Base-by-base conservation (phyloP, 2,329 filamentous ascomycete genomes). In the Paracoccidioides lutzii region DNA sequence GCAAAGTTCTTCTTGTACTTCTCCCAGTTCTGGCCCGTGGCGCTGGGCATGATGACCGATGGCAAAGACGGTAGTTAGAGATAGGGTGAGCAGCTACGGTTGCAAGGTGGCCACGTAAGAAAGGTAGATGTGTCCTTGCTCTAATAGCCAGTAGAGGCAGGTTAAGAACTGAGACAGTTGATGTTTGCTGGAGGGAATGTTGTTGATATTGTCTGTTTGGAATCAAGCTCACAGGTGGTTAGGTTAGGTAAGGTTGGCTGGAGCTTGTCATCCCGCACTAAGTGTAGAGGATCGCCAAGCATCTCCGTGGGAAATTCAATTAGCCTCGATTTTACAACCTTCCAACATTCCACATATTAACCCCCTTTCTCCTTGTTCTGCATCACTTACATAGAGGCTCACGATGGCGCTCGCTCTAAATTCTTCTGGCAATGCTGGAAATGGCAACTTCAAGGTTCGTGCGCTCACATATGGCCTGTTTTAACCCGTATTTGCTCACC, bases 1-100 rank as follows among this genome's bases (percentile, higher is more conserved):
- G 86, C 91, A 70, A 88, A 98, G 70, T 85, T 90, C 81, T 97
- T 96, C 77, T 88, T 82, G 80, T 95, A 97, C 79, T 97, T 97
- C 81, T 98, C 93, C 93, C 93, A 98, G 81, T 83, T 88, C 74
- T 81, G 76, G 71, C 93, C 93, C 67, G 87, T 95, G 74, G 93
- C 91, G 78, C 88, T 91, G 80, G 90, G 90, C 90, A 96, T 82
- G 71, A 65, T 77, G 69, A 69, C 59, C 67, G 63, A 60, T 65
- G 58, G 64, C 64, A 61, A 58, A 60, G 60, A 62, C 59, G 57
- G 58, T 61, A 57, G 55, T 45, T 7, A 37, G 44, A 37, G 30
- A 22, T 33, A 54, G 35, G 22, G 8, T 38, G 9, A 22, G 37
- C 7, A 41, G 3, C 9, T 10, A 42, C 28, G n/a, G 43, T 54